Base-by-base conservation (phyloP, 257 asterid species). In the Petunia secreta region DNA sequence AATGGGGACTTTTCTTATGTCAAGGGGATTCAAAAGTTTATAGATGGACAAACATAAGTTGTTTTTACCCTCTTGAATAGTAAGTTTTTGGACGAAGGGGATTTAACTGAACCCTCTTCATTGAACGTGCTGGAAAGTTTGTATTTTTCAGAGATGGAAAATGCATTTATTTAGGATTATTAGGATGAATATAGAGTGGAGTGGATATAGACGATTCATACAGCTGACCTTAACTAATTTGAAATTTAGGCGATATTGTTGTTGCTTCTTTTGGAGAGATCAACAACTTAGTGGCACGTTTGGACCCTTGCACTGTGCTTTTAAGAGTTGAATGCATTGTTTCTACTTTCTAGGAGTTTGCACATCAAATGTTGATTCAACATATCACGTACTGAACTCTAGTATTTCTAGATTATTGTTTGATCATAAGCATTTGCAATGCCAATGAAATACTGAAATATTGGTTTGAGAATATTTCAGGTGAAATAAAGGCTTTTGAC, bases 381-480 rank as follows among this genome's bases (percentile, higher is more conserved):
- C 5, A 63, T 37, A 0, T 63, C 46, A 63, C 37, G 39, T 64
- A 37, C 48, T 65, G 74, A 39, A 5, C 74, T 65, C 6, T 5
- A 39, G 74, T 65, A 39, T 5, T 38, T 48, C 11, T 3, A 40
- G 39, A 39, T 39, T 39, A 13, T 65, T 13, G 74, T 40, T 65
- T 39, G 11, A 65, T 52, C 11, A 40, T 39, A 10, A 65, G 34
- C 40, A 36, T 2, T 13, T 65, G 11, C 73, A 13, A 39, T 65
- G 14, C 34, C 39, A 50, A 39, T 13, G 74, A 65, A 65, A 1
- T 65, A 8, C 9, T 14, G 25, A 64, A 39, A 64, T 39, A 39
- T 64, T 64, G 8, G 73, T 64, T 39, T 64, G 73, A 64, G 50
- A 65, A 36, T 65, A 34, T 34, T 48, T 50, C 77, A 71, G 34